Conservation (phyloP, 192 early-diverging fungal genomes). For the Podila epigama region DNA sequence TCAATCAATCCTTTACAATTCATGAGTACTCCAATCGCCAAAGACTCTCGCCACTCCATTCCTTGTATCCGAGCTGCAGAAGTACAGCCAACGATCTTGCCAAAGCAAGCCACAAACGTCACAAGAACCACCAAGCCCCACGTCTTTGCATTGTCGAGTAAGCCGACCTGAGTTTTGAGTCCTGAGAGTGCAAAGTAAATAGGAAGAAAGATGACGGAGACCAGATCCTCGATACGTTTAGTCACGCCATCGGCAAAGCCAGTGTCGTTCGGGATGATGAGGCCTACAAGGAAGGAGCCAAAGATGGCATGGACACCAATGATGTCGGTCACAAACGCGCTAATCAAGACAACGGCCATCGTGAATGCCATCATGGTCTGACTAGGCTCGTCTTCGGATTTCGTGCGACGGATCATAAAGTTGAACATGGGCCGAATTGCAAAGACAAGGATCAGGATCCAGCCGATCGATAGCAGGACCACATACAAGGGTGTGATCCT, state of each 20-base stretch:
- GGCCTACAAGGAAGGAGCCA: constrained; percentile 88
- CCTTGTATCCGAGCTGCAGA: constrained; percentile 70
- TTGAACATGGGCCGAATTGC: constrained; percentile 69
- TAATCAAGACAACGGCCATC: constrained; percentile 73
- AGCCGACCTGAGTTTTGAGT: constrained; percentile 84
- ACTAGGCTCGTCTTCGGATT: constrained; percentile 60
- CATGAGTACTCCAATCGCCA: constrained; percentile 90
- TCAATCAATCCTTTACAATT: constrained; percentile 97
- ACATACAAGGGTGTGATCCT: constrained; percentile 82
- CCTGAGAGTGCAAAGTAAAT: constrained; percentile 95
- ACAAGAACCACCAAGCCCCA: constrained; percentile 85
- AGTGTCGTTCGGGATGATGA: constrained; percentile 87
- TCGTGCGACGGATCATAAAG: constrained; percentile 57
- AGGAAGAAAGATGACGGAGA: constrained; percentile 87
- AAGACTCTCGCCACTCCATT: constrained; percentile 83
- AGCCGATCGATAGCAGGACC: constrained; percentile 76
- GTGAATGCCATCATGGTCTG: constrained; percentile 74
- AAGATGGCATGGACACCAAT: constrained; percentile 95
- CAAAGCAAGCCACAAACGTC: constrained; percentile 78
- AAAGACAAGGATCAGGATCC: constrained; percentile 73
- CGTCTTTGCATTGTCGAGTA: constrained; percentile 70
- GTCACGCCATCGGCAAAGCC: constrained; percentile 88
- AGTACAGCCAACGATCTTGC: constrained; percentile 88
- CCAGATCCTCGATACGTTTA: constrained; percentile 93
- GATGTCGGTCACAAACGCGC: constrained; percentile 83